phyloP scores from a whole-genome alignment of 2,329 filamentous ascomycete genomes.

The Coleophoma eucalyptorum region DNA sequence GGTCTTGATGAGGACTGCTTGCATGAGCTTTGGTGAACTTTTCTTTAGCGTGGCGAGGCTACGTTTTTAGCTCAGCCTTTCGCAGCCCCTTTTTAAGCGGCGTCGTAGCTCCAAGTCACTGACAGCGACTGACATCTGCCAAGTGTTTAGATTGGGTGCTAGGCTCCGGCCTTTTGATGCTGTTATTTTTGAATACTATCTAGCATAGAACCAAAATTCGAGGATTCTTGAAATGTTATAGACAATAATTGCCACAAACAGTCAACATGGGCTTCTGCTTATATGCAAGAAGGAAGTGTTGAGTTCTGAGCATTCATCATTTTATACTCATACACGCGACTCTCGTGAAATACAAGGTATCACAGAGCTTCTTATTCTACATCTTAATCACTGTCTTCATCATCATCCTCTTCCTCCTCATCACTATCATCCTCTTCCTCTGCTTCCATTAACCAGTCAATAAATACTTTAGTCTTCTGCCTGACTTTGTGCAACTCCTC shows the following conservation, averaged over 20 bases:
- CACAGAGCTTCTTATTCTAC: background rate
- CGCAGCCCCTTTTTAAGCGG: background rate
- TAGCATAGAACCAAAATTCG: too few relatives aligned
- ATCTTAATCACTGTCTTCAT: conserved; percentile 11
- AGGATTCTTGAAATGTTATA: too few relatives aligned
- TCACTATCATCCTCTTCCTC: conserved; percentile 66
- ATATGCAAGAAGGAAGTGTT: background rate
- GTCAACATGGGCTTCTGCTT: too few relatives aligned
- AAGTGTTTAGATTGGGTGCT: background rate
- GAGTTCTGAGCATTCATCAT: background rate
- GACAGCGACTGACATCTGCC: too few relatives aligned
- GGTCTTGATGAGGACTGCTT: background rate
- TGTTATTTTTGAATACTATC: too few relatives aligned
- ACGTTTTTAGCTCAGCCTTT: background rate
- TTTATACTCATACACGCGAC: background rate
- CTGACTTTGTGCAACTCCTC: conserved; percentile 69
- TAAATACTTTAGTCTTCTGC: conserved; percentile 70
- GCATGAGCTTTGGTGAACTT: background rate
- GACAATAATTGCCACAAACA: too few relatives aligned
- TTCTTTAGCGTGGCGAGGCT: background rate
- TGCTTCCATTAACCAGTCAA: conserved; percentile 80
- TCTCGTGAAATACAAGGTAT: background rate
- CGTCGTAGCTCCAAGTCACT: too few relatives aligned
- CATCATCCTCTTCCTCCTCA: conserved; percentile 43
- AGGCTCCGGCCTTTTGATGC: background rate